Percentiles rank a stretch among this genome's conserved stretches.
These are phyloP conservation scores for Wakefieldia striispora DNA, from an alignment of 768 basidiomycete genomes.

Conservation along the genomic window DNA sequence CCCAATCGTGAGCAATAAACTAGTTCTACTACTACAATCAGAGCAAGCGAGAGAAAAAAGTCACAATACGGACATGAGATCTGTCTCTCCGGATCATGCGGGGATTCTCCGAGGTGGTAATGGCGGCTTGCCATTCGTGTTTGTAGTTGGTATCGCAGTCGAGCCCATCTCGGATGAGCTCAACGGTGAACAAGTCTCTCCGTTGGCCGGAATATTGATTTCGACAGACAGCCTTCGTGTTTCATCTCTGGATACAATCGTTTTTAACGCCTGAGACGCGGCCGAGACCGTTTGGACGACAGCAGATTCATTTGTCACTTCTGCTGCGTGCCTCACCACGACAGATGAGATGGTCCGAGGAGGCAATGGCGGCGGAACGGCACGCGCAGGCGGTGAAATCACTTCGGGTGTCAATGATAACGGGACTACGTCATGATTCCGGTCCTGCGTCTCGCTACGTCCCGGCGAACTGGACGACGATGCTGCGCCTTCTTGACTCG, in stretches of 20 bases:
- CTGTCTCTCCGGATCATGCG: conserved; percentile 9
- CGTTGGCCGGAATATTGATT: conserved; percentile 5
- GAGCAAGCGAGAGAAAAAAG: not conserved
- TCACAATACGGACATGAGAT: not conserved
- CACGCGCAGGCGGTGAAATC: conserved; percentile 24
- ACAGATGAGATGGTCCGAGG: conserved; percentile 38
- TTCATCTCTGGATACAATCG: conserved; percentile 51
- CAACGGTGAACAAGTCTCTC: conserved; percentile 3
- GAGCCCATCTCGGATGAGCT: conserved; percentile 3
- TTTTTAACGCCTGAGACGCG: conserved; percentile 57
- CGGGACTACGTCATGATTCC: conserved; percentile 31
- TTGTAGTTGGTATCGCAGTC: conserved; percentile 1
- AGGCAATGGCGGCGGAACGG: conserved; percentile 39
- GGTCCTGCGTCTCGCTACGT: conserved; percentile 17
- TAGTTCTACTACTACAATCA: conserved; percentile 5
- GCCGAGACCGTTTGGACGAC: conserved; percentile 28
- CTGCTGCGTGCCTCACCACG: conserved; percentile 29
- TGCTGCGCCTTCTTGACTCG: conserved; percentile 14
- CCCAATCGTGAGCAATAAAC: not conserved
- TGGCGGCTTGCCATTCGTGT: conserved; percentile 26
- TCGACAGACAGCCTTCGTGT: conserved; percentile 29
- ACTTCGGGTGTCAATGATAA: conserved; percentile 26
- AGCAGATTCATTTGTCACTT: conserved; percentile 21
- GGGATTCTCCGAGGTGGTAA: conserved; percentile 33
- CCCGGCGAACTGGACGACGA: conserved; percentile 8